Conservation (phyloP, 2,329 filamentous ascomycete genomes). For the Zymoseptoria brevis region DNA sequence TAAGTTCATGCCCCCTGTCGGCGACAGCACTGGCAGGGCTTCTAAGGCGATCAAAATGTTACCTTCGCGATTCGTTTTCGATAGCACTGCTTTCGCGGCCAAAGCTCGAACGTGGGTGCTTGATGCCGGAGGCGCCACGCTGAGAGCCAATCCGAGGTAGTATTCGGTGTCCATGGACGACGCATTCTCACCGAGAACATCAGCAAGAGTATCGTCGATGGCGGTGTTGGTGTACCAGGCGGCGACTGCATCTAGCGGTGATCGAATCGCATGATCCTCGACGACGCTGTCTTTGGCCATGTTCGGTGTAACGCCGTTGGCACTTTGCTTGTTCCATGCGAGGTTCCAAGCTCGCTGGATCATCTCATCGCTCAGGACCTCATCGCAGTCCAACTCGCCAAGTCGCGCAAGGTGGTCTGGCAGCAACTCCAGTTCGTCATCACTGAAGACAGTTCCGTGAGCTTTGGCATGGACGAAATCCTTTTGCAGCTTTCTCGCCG, state of each 20-base stretch:
- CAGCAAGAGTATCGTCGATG: slow-evolving; percentile 61
- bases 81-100: slow-evolving; percentile 51
- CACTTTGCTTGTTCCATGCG: slow-evolving; percentile 74
- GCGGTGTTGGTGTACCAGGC: slow-evolving; percentile 80
- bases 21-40: slow-evolving; percentile 38
- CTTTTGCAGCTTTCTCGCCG: slow-evolving; percentile 59
- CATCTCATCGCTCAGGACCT: slow-evolving; percentile 69
- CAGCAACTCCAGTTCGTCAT: slow-evolving; percentile 56
- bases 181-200: slow-evolving; percentile 43
- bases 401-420: slow-evolving; percentile 69
- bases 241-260: slow-evolving; percentile 80
- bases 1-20: slow-evolving; percentile 32
- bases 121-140: slow-evolving; percentile 69
- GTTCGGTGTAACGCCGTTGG: slow-evolving; percentile 56
- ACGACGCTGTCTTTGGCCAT: slow-evolving; percentile 75
- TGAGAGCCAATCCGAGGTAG: slow-evolving; percentile 59
- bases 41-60: slow-evolving; percentile 48
- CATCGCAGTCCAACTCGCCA: slow-evolving; percentile 70
- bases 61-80: slow-evolving; percentile 43
- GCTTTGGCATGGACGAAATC: slow-evolving; percentile 23
- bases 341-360: slow-evolving; percentile 83
- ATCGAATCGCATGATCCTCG: slow-evolving; percentile 75
- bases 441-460: slow-evolving; percentile 20
- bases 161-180: slow-evolving; percentile 38
- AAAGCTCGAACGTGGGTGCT: slow-evolving; percentile 55